Evolutionary conservation across 2,329 filamentous ascomycete species (phyloP), one percentile per base, ranked within the genome.

Genomic region (Colletotrichum somersetense): DNA sequence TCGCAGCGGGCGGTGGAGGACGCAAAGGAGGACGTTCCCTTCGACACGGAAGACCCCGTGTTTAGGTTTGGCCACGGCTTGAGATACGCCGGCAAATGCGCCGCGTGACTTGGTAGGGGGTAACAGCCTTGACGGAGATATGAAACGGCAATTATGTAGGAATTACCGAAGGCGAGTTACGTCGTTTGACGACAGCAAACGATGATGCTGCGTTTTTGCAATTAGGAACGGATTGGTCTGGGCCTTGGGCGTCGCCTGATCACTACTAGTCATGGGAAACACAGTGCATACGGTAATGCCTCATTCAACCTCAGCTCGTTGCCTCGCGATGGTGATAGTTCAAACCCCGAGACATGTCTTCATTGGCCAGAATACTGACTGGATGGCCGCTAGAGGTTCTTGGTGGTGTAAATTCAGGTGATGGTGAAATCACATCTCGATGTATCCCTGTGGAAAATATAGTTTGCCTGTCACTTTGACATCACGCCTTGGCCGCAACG

Each of bases 1-100:
- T 85, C 83, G 7, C 80, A 81, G 73, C 79, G 77, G 56, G 85
- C 85, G 1, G 85, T 85, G 0, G 79, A 81, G 57, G 79, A 75
- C 11, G 72, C 74, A 0, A 72, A 62, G 18, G 77, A 78, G 44
- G 79, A 81, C 57, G 74, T 79, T 14, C 75, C 78, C 0, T 81
- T 75, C 56, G 78, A 80, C 48, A 77, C 77, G 0, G 68, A 75
- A 35, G 67, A 78, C 38, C 75, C 79, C 1, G 44, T 78, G 8
- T 81, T 81, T 46, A 72, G 72, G 64, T 80, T 79, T 69, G 79
- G 79, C 0, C 76, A 80, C 35, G 79, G 79, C 3, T n/a, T 73
- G 58, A 59, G 62, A 38, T 73, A 73, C 35, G 57, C 52, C 5
- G 58, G 55, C 3, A 50, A 58, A n/a, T 72, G 69, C 33, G 50